Evolutionary conservation across 2,329 filamentous ascomycete species (phyloP).

Genomic region (Aspergillus oerlinghausenensis): DNA sequence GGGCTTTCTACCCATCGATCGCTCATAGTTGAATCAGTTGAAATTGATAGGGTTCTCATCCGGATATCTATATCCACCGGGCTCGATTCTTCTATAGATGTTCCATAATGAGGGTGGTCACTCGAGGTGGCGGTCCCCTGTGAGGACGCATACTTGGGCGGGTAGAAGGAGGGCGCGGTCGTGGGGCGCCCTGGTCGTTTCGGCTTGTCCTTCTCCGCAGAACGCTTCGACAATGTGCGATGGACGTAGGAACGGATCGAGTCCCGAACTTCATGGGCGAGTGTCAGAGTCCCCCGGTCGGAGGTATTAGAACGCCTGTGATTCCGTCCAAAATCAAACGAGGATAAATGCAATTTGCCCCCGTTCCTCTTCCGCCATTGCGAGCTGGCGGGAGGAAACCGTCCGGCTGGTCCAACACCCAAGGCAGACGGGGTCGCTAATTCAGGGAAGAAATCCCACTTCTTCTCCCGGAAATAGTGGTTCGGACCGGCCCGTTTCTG

Average conservation of each 20-base stretch:
- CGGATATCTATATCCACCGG: constrained; percentile 4
- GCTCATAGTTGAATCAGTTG: constrained; percentile 13
- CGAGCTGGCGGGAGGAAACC: constrained; percentile 8
- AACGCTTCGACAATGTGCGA: constrained; percentile 25
- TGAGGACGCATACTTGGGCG: constrained; percentile 2
- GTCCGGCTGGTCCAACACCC: constrained; percentile 5
- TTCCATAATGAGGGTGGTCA: constrained; percentile 11
- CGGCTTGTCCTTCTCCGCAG: constrained; percentile 15
- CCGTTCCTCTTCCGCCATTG: constrained; percentile 20
- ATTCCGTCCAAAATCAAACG: constrained; percentile 19
- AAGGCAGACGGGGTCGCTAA: constrained; percentile 28
- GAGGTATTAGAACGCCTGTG: constrained; percentile 21
- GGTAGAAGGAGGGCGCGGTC: constrained; percentile 10
- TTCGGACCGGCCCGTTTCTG: constrained; percentile 21
- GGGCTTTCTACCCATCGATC: constrained; percentile 3
- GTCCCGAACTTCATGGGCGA: constrained; percentile 26
- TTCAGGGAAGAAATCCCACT: constrained; percentile 40
- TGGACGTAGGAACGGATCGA: constrained; percentile 34
- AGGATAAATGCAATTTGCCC: constrained; percentile 14
- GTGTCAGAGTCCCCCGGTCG: constrained; percentile 17
- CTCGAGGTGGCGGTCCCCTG: constrained; percentile 11
- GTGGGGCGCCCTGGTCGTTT: constrained; percentile 9
- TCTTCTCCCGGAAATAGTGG: constrained; percentile 39
- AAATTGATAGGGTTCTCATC: constrained; percentile 10
- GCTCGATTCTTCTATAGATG: constrained; percentile 2